A percentile compares a stretch with the other conserved stretches of the same genome.
Conservation (phyloP, 805 yeast species). For the Teunomyces stri region DNA sequence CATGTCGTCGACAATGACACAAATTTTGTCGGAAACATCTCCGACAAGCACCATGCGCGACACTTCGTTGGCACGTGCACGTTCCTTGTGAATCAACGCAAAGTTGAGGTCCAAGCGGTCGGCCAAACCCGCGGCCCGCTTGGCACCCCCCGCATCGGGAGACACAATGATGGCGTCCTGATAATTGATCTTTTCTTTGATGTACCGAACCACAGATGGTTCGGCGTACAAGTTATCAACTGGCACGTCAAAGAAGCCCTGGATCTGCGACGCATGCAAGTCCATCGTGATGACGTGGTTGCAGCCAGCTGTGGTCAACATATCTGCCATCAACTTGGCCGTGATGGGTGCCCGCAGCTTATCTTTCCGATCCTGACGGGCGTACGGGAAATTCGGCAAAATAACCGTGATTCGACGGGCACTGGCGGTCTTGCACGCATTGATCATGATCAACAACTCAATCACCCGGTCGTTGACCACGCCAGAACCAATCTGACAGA, state of each 20-base stretch:
- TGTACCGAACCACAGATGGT: conserved; percentile 75
- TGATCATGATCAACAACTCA: conserved; percentile 74
- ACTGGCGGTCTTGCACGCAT: conserved; percentile 79
- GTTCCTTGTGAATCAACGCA: conserved; percentile 81
- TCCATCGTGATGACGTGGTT: conserved; percentile 87
- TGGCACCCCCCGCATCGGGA: conserved; percentile 91
- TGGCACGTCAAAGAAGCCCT: conserved; percentile 80
- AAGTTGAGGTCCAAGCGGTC: conserved; percentile 76
- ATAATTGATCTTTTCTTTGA: conserved; percentile 57
- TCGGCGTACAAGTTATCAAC: conserved; percentile 84
- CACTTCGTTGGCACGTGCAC: conserved; percentile 81
- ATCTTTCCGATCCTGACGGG: conserved; percentile 87
- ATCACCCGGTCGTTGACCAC: conserved; percentile 72
- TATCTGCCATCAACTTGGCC: conserved; percentile 79
- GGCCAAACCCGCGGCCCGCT: conserved; percentile 83
- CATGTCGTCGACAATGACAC: conserved; percentile 84
- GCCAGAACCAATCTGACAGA: conserved; percentile 78
- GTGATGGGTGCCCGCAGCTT: conserved; percentile 84
- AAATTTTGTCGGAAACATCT: conserved; percentile 72
- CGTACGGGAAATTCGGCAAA: conserved; percentile 80
- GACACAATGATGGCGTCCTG: conserved; percentile 72
- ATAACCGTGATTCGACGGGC: conserved; percentile 83
- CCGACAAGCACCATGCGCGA: conserved; percentile 84
- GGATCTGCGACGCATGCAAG: conserved; percentile 84
- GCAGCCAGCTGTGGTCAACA: conserved; percentile 81